Conservation (phyloP, 2,329 filamentous ascomycete genomes). For the Camillea tinctor region DNA sequence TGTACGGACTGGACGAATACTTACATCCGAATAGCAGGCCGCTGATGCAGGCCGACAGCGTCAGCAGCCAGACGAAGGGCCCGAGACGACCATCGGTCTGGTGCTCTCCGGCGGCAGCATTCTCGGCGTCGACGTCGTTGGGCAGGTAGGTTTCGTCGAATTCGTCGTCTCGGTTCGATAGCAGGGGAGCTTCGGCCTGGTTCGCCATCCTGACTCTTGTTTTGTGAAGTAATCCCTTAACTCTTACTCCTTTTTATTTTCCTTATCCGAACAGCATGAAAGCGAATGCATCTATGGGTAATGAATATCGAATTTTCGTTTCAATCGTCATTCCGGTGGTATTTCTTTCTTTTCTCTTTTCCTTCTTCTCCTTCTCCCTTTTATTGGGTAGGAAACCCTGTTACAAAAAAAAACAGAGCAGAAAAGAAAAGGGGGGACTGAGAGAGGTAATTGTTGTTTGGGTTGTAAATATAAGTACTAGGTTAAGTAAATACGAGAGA, state of each 20-base stretch:
- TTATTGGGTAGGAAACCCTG: too few relatives aligned
- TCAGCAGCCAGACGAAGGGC: conserved; percentile 60
- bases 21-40: conserved; percentile 67
- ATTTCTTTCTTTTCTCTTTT: too few relatives aligned
- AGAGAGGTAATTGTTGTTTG: too few relatives aligned
- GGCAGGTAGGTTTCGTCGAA: conserved; percentile 13
- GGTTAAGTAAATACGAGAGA: too few relatives aligned
- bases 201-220: not conserved
- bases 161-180: conserved; percentile 21
- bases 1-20: conserved; percentile 25
- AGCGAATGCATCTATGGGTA: not conserved
- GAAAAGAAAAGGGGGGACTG: too few relatives aligned
- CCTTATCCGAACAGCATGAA: not conserved
- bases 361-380: too few relatives aligned
- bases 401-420: too few relatives aligned
- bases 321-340: not conserved
- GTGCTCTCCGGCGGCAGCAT: not conserved
- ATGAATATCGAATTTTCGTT: not conserved
- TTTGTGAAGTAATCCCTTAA: not conserved
- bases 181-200: conserved; percentile 19
- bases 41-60: conserved; percentile 64
- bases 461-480: too few relatives aligned
- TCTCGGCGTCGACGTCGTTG: conserved; percentile 9
- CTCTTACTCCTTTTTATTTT: not conserved
- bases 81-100: conserved; percentile 29